Conservation (phyloP, 768 basidiomycete genomes). For the Pleurotus ostreatus region DNA sequence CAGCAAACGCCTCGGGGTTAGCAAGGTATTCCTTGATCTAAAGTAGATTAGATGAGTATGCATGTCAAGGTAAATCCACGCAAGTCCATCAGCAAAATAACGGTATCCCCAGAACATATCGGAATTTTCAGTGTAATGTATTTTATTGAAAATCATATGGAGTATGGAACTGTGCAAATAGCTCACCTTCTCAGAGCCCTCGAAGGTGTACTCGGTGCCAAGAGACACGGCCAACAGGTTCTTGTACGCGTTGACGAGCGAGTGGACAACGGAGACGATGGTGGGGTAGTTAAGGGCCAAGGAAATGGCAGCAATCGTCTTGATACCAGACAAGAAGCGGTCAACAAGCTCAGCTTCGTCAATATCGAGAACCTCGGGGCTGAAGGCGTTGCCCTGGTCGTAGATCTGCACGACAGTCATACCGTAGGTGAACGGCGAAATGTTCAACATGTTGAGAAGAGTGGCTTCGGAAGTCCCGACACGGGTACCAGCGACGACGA, state of each 20-base stretch:
- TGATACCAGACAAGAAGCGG: conserved; percentile 90
- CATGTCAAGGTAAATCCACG: background rate
- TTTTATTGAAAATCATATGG: conserved; percentile 28
- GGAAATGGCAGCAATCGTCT: conserved; percentile 93
- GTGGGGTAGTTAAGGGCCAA: conserved; percentile 96
- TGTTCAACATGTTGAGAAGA: conserved; percentile 99
- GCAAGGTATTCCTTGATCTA: conserved; percentile 95
- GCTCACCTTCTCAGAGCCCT: conserved; percentile 87
- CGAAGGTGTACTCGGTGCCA: conserved; percentile 91
- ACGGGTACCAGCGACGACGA: conserved; percentile 87
- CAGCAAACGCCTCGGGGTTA: conserved; percentile 97
- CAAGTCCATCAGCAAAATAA: conserved; percentile 19
- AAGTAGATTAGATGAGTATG: conserved; percentile 13
- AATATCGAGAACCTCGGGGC: conserved; percentile 87
- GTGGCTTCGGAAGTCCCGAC: conserved; percentile 98
- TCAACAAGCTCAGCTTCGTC: conserved; percentile 88
- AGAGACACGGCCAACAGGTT: conserved; percentile 89
- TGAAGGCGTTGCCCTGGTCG: conserved; percentile 90
- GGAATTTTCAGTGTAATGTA: conserved; percentile 82
- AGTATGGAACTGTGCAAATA: conserved; percentile 13
- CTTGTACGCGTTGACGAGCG: conserved; percentile 99
- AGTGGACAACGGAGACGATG: conserved; percentile 88
- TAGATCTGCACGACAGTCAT: conserved; percentile 98
- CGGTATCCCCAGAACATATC: conserved; percentile 41
- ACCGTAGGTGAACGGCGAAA: conserved; percentile 99